phyloP scores from a whole-genome alignment of 352 stramenopile species.

The Pythium chondricola region DNA sequence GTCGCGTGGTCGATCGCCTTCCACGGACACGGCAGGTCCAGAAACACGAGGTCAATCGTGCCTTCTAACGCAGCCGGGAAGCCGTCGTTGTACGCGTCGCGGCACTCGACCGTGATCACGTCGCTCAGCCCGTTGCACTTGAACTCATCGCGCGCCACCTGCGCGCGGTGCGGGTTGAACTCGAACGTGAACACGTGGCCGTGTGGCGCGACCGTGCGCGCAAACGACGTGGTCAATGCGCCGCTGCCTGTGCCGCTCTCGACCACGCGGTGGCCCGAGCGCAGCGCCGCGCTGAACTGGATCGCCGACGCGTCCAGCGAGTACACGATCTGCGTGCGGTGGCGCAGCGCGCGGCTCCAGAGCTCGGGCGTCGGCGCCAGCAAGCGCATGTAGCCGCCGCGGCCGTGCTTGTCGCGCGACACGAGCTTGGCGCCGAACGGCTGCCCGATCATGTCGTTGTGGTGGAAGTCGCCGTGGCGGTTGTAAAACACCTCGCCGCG shows the following conservation, averaged over 20 bases:
- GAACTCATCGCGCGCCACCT: conserved; percentile 93
- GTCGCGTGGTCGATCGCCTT: conserved; percentile 90
- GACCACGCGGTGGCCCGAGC: conserved; percentile 87
- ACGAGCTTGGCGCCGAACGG: conserved; percentile 78
- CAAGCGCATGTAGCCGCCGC: conserved; percentile 92
- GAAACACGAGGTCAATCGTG: conserved; percentile 93
- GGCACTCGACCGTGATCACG: conserved; percentile 91
- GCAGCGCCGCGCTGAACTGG: conserved; percentile 86
- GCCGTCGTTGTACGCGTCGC: conserved; percentile 93
- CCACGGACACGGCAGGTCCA: conserved; percentile 98
- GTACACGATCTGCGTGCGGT: conserved; percentile 98
- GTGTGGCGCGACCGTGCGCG: conserved; percentile 83
- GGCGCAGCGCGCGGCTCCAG: conserved; percentile 90
- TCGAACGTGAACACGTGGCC: conserved; percentile 97
- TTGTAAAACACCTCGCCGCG: conserved; percentile 93
- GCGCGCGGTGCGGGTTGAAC: conserved; percentile 93
- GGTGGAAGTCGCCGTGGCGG: conserved; percentile 95
- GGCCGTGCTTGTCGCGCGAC: conserved; percentile 53
- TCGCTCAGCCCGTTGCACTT: conserved; percentile 83
- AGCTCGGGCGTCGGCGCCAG: conserved; percentile 95
- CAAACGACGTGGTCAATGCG: conserved; percentile 91
- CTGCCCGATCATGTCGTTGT: conserved; percentile 94
- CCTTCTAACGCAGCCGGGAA: conserved; percentile 60
- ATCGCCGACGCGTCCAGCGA: conserved; percentile 93
- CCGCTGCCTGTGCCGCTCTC: conserved; percentile 91